These are phyloP conservation scores for Hsuehochloa calcarea DNA, from an alignment of 176 grass and related monocot genomes.

Conservation along the genomic window DNA sequence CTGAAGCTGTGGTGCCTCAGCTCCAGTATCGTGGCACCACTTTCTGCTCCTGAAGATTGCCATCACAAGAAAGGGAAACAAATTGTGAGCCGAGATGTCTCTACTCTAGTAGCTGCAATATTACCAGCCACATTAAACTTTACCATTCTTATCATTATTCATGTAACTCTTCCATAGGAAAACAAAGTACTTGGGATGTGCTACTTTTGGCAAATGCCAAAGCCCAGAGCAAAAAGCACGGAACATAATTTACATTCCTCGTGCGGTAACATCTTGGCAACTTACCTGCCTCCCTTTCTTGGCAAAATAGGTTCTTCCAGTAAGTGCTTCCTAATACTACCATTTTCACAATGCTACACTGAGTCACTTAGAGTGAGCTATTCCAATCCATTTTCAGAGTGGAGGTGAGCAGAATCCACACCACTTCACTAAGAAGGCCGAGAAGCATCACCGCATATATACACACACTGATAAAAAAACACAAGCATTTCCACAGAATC, in stretches of 20 bases:
- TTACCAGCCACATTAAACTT: conserved; percentile 19
- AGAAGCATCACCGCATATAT: background rate
- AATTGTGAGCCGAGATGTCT: too few species aligned
- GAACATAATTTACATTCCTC: conserved; percentile 1
- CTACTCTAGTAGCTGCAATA: background rate
- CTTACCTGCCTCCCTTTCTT: background rate
- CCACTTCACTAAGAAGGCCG: background rate
- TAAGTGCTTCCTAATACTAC: background rate
- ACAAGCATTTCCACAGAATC: background rate
- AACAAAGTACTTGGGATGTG: conserved; percentile 39
- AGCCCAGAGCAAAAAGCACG: background rate
- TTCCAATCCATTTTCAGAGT: background rate
- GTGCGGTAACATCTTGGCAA: background rate
- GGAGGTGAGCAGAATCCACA: background rate
- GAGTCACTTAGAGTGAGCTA: background rate
- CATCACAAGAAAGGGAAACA: background rate
- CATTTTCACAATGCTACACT: background rate
- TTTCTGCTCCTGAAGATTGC: conserved; percentile 37
- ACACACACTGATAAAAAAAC: background rate
- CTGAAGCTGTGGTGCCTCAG: conserved; percentile 49
- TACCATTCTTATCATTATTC: conserved; percentile 38
- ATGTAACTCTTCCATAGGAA: conserved; percentile 1
- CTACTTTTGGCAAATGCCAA: conserved; percentile 40
- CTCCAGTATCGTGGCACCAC: conserved; percentile 54
- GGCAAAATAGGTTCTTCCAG: background rate